Evolutionary conservation across 331 rosid genomes (phyloP).

Genomic region (Rosa hybrid): DNA sequence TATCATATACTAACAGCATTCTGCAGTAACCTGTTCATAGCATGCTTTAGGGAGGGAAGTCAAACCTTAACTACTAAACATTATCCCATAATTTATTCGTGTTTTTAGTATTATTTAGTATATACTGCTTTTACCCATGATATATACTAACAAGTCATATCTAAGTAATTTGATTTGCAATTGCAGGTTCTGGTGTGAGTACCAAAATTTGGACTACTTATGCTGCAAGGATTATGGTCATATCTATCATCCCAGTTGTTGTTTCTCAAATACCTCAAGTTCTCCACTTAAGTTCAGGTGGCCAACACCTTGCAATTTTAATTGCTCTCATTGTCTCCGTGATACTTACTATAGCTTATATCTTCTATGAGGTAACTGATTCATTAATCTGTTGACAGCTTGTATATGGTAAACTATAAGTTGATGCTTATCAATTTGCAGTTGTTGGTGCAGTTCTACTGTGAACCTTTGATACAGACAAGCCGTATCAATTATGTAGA

Average conservation of each 20-base stretch:
- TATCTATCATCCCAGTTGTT: conserved; percentile 73
- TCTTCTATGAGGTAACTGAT: conserved; percentile 67
- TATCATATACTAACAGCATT: not conserved
- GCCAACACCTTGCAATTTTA: conserved; percentile 61
- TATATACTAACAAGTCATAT: conserved; percentile 8
- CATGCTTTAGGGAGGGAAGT: not conserved
- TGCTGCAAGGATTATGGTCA: conserved; percentile 71
- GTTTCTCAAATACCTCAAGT: conserved; percentile 76
- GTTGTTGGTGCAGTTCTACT: conserved; percentile 42
- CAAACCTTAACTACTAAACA: not conserved
- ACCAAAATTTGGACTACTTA: conserved; percentile 90
- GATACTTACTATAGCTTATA: conserved; percentile 50
- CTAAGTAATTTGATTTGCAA: not conserved
- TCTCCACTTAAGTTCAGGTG: conserved; percentile 57
- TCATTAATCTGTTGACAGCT: not conserved
- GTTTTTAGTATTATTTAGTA: not conserved
- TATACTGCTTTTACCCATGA: not conserved
- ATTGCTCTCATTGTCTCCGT: conserved; percentile 63
- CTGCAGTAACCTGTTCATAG: not conserved
- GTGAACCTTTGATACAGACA: conserved; percentile 74
- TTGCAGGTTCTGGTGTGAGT: conserved; percentile 84
- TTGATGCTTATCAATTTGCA: not conserved
- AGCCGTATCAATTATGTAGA: conserved; percentile 56
- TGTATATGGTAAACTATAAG: not conserved
- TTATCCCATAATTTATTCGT: not conserved